Evolutionary conservation across 495 filamentous ascomycete genomes (phyloP).

Genomic region (Hypoxylon cercidicola): DNA sequence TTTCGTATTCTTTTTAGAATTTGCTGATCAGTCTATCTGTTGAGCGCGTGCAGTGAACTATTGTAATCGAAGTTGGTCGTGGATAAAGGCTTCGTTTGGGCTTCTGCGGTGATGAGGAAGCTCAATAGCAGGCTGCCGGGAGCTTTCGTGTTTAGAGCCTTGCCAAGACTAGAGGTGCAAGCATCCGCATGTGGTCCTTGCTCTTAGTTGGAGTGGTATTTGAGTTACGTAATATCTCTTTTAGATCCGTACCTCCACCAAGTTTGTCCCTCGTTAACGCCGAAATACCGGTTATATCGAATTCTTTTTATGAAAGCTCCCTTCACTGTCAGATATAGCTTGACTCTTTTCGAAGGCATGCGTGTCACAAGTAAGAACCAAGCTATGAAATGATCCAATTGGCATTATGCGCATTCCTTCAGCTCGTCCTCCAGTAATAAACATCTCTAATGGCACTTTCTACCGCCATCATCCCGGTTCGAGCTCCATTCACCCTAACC

Average conservation of each 20-base stretch:
- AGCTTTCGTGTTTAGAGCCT: constrained; percentile 56
- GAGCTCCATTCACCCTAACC: constrained; percentile 59
- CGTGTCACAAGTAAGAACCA: not conserved
- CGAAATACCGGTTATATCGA: constrained; percentile 26
- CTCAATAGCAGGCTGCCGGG: constrained; percentile 52
- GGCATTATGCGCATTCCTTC: constrained; percentile 48
- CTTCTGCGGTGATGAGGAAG: not conserved
- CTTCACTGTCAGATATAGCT: no score
- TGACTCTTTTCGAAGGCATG: constrained; percentile 23
- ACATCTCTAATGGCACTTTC: constrained; percentile 80
- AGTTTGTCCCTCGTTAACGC: constrained; percentile 23
- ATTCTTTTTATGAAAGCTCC: not conserved
- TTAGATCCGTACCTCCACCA: no score
- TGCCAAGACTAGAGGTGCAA: constrained; percentile 40
- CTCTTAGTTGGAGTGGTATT: not conserved
- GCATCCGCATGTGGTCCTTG: constrained; percentile 25
- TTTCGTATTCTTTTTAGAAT: not conserved
- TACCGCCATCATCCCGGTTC: constrained; percentile 78
- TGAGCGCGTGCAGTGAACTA: no score
- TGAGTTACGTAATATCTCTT: constrained; percentile 28
- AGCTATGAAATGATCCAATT: constrained; percentile 30
- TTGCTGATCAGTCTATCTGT: no score
- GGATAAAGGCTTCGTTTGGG: constrained; percentile 2
- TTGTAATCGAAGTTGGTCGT: no score
- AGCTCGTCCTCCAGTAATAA: constrained; percentile 68